Evolutionary conservation across 257 asterid species (phyloP), one percentile per base, ranked within the genome.

Genomic region (Przewalskia tangutica): DNA sequence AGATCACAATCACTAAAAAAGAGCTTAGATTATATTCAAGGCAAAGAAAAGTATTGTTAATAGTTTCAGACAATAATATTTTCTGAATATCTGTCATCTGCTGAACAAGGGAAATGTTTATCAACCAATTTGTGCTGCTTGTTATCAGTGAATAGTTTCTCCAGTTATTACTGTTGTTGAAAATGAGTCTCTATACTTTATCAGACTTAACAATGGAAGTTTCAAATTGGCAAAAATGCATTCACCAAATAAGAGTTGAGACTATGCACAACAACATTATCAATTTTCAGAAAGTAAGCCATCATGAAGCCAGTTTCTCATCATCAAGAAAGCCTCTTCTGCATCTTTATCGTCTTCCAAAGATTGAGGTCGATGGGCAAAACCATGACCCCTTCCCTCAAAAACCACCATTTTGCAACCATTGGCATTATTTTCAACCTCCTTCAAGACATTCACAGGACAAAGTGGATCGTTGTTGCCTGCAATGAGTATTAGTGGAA

Each of bases 291-390:
- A 88, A 55, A 85, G 84, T 88, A 92, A 81, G 53, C 89, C 92
- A 81, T 92, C 87, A 68, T 84, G 82, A 81, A 94, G 85, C 98
- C 98, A 94, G 83, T 86, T 89, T 85, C 94, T 90, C 95, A 91
- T 89, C 48, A 88, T 77, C 77, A 81, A 59, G 83, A 94, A 92
- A 64, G 94, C 95, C 71, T 89, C 90, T 88, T 94, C 97, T 76
- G 97, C 97, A 89, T 89, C 95, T 80, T 79, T 91, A 88, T 92
- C 97, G 77, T 94, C 97, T 81, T 91, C 97, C 13, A 91, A 86
- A 44, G 90, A 88, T 84, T 87, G 87, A 12, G 98, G 97, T 81
- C 94, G 83, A 79, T 94, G 98, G 27, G 84, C 94, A 84, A 92
- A 94, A 62, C 89, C 92, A 85, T 94, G 95, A 0, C 91, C 93